These are phyloP conservation scores for Ligustrum vulgare DNA, from an alignment of 257 asterid genomes.

Conservation along the genomic window DNA sequence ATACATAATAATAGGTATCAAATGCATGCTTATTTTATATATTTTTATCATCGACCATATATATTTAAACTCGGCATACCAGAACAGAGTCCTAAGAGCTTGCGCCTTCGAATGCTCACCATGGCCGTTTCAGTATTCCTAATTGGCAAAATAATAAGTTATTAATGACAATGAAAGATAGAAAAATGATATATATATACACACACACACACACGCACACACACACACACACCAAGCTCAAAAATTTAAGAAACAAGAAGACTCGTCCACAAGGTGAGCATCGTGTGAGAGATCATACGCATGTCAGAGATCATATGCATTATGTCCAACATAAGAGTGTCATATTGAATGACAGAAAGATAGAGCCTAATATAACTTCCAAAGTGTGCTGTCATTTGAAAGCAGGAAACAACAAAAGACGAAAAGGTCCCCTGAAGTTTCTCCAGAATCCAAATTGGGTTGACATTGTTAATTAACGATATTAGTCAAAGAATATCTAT, in stretches of 20 bases:
- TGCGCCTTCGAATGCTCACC: slow-evolving; percentile 61
- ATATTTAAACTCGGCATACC: slow-evolving; percentile 42
- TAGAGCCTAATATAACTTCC: slow-evolving; percentile 2
- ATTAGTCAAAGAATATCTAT: slow-evolving; percentile 10
- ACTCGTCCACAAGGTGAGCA: neutral
- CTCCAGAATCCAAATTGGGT: neutral
- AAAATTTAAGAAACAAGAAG: slow-evolving; percentile 22
- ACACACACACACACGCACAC: no score
- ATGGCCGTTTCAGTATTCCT: slow-evolving; percentile 46
- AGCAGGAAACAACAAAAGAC: neutral
- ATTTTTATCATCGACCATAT: neutral
- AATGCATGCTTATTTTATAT: neutral
- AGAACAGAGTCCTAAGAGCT: slow-evolving; percentile 57
- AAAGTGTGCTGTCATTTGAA: neutral
- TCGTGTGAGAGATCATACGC: neutral
- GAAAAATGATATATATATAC: neutral
- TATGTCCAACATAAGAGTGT: neutral
- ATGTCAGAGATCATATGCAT: neutral
- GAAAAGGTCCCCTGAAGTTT: neutral
- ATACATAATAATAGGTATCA: neutral
- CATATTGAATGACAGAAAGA: neutral
- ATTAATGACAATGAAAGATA: slow-evolving; percentile 7
- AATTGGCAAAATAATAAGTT: slow-evolving; percentile 16
- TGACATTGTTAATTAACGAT: neutral
- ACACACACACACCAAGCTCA: neutral